phyloP scores from a whole-genome alignment of 177 flowering plant genomes.

The Tripterygium wilfordii region DNA sequence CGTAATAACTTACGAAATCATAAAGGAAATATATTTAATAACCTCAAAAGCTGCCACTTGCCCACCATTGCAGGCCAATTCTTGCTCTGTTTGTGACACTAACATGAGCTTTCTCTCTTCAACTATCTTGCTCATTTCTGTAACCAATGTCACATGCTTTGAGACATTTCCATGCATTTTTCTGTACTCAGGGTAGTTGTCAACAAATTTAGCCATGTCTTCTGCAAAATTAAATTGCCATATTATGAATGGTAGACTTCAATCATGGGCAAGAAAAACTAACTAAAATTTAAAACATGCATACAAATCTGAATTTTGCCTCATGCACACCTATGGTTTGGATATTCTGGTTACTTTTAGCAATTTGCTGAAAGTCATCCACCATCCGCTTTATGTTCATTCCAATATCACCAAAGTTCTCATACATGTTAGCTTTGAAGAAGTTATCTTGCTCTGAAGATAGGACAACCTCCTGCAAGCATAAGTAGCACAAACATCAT shows the following conservation, averaged over 20 bases:
- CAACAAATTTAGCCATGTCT: slow-evolving; percentile 99
- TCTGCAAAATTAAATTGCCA: slow-evolving; percentile 67
- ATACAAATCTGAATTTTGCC: not conserved
- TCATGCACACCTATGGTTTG: slow-evolving; percentile 77
- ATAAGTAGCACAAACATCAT: slow-evolving; percentile 6
- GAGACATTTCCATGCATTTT: slow-evolving; percentile 98
- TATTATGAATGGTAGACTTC: not conserved
- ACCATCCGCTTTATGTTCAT: slow-evolving; percentile 94
- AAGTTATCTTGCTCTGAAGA: slow-evolving; percentile 94
- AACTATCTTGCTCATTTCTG: slow-evolving; percentile 97
- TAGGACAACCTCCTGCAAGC: slow-evolving; percentile 79
- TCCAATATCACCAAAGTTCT: slow-evolving; percentile 98
- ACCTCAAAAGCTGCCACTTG: slow-evolving; percentile 98
- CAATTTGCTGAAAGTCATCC: slow-evolving; percentile 92
- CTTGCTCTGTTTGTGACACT: slow-evolving; percentile 96
- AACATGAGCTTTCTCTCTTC: slow-evolving; percentile 89
- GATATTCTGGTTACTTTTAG: slow-evolving; percentile 91
- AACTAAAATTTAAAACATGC: not conserved
- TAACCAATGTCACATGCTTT: slow-evolving; percentile 91
- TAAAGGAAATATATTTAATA: slow-evolving; percentile 2
- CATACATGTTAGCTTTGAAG: slow-evolving; percentile 90
- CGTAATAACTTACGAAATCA: not conserved
- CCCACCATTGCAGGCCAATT: slow-evolving; percentile 95
- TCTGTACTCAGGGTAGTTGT: slow-evolving; percentile 92
- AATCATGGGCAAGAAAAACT: not conserved